A percentile compares a stretch with the other conserved stretches of the same genome.
phyloP scores from a whole-genome alignment of 495 filamentous ascomycete genomes.

The Penicillium cinerascens region DNA sequence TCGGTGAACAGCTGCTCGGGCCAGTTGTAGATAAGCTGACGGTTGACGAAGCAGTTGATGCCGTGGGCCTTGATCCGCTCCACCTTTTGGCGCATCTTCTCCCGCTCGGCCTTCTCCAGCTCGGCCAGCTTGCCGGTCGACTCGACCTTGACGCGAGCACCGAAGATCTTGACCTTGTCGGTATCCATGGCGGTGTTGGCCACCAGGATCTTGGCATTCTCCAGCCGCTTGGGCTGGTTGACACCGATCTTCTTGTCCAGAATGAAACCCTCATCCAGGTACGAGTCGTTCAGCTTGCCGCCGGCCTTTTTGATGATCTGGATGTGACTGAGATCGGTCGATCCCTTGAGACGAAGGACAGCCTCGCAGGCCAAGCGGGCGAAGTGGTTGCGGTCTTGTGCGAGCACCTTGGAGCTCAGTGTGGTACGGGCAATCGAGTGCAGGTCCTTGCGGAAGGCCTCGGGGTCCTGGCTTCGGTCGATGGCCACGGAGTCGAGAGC shows the following conservation, averaged over 20 bases:
- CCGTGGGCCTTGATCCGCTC: slow-evolving; percentile 98
- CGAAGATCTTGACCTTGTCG: slow-evolving; percentile 99
- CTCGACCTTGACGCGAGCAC: slow-evolving; percentile 87
- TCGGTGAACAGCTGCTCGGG: slow-evolving; percentile 98
- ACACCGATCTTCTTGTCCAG: slow-evolving; percentile 98
- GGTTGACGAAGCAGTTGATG: slow-evolving; percentile 99
- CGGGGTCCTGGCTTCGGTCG: slow-evolving; percentile 78
- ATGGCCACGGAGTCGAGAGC: slow-evolving; percentile 81
- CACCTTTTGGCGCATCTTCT: slow-evolving; percentile 99
- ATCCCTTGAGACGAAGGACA: slow-evolving; percentile 83
- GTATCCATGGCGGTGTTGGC: slow-evolving; percentile 99
- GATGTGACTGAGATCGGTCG: slow-evolving; percentile 93
- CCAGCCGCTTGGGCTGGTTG: slow-evolving; percentile 94
- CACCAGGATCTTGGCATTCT: slow-evolving; percentile 96
- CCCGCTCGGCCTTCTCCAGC: slow-evolving; percentile 92
- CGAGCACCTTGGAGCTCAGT: slow-evolving; percentile 93
- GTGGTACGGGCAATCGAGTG: slow-evolving; percentile 92
- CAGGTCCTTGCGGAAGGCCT: slow-evolving; percentile 85
- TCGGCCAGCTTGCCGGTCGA: slow-evolving; percentile 95
- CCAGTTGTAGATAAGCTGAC: slow-evolving; percentile 99
- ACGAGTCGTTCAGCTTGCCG: slow-evolving; percentile 94
- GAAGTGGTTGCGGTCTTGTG: slow-evolving; percentile 92
- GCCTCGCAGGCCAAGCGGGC: slow-evolving; percentile 89
- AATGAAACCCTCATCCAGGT: slow-evolving; percentile 97
- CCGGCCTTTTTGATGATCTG: slow-evolving; percentile 99